Percentiles rank a stretch among this genome's conserved stretches.
These are phyloP conservation scores for Atkinsonella texensis DNA, from an alignment of 2,329 filamentous ascomycete species.

Conservation along the genomic window DNA sequence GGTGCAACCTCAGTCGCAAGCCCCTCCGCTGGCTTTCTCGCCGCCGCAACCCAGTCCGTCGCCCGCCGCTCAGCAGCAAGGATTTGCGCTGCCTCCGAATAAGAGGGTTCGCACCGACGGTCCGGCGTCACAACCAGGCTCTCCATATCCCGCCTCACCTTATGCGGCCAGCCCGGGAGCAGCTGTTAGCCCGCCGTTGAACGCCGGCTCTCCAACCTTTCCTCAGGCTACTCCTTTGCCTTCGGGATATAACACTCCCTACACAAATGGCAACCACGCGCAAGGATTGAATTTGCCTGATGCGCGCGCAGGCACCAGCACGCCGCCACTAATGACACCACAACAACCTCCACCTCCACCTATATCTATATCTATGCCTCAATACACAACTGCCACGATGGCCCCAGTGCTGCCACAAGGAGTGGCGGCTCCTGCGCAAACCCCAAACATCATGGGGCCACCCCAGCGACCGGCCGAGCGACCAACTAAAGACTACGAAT, in stretches of 20 bases:
- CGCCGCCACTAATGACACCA: slow-evolving; percentile 20
- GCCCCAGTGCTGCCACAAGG: slow-evolving; percentile 16
- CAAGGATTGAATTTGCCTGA: slow-evolving; percentile 24
- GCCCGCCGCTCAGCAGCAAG: slow-evolving; percentile 42
- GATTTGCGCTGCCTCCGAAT: slow-evolving; percentile 50
- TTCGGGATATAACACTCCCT: slow-evolving; percentile 23
- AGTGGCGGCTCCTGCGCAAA: slow-evolving; percentile 14
- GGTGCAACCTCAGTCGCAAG: slow-evolving; percentile 46
- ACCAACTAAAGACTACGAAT: slow-evolving; percentile 48
- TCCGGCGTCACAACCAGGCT: slow-evolving; percentile 53
- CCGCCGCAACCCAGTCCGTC: slow-evolving; percentile 51
- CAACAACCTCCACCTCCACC: slow-evolving; percentile 13
- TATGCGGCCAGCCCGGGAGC: slow-evolving; percentile 35
- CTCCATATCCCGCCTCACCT: slow-evolving; percentile 44
- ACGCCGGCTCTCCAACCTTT: slow-evolving; percentile 24
- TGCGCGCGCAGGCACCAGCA: slow-evolving; percentile 17
- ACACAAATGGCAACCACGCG: slow-evolving; percentile 26
- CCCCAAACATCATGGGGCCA: slow-evolving; percentile 36
- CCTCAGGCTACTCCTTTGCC: slow-evolving; percentile 21
- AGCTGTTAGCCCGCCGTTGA: slow-evolving; percentile 27
- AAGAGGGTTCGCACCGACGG: slow-evolving; percentile 53
- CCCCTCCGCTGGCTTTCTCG: slow-evolving; percentile 45
- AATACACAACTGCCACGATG: slow-evolving; percentile 20
- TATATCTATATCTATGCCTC: slow-evolving; percentile 10
- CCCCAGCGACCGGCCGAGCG: slow-evolving; percentile 51